phyloP scores from a whole-genome alignment of 371 early-diverging fungal genomes.

The Mortierella sp. region DNA sequence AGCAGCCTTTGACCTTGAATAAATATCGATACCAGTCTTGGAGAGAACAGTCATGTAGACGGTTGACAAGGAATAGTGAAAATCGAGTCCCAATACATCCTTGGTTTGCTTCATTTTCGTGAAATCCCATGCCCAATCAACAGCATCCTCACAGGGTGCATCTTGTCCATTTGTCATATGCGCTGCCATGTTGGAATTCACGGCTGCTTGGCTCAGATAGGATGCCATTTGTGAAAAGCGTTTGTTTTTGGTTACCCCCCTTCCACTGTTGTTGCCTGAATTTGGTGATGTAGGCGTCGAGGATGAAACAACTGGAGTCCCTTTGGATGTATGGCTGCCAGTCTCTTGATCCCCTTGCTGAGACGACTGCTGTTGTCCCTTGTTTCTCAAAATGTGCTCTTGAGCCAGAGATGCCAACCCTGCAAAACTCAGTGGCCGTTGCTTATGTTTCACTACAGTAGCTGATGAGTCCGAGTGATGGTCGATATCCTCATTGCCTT shows the following conservation, averaged over 20 bases:
- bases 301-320: background rate
- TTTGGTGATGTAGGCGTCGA: constrained; percentile 30
- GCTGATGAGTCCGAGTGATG: background rate
- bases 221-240: constrained; percentile 45
- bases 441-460: constrained; percentile 19
- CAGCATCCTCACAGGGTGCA: constrained; percentile 35
- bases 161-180: constrained; percentile 26
- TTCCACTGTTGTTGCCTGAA: constrained; percentile 1
- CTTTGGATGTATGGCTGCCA: background rate
- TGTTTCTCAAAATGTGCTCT: constrained; percentile 38
- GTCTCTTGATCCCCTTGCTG: constrained; percentile 1
- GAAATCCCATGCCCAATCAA: constrained; percentile 46
- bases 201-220: constrained; percentile 49
- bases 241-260: constrained; percentile 21
- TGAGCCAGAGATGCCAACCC: constrained; percentile 48
- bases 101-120: constrained; percentile 51
- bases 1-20: constrained; percentile 25
- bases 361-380: constrained; percentile 14
- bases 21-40: constrained; percentile 50
- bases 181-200: constrained; percentile 22
- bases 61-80: constrained; percentile 43
- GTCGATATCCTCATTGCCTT: background rate
- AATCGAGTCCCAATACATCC: constrained; percentile 47
- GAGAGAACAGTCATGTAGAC: constrained; percentile 54
- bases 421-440: constrained; percentile 44